Percentiles rank a stretch among this genome's conserved stretches.
These are phyloP conservation scores for Paraconiothyrium brasiliense DNA, from an alignment of 2,329 filamentous ascomycete genomes.

Conservation along the genomic window DNA sequence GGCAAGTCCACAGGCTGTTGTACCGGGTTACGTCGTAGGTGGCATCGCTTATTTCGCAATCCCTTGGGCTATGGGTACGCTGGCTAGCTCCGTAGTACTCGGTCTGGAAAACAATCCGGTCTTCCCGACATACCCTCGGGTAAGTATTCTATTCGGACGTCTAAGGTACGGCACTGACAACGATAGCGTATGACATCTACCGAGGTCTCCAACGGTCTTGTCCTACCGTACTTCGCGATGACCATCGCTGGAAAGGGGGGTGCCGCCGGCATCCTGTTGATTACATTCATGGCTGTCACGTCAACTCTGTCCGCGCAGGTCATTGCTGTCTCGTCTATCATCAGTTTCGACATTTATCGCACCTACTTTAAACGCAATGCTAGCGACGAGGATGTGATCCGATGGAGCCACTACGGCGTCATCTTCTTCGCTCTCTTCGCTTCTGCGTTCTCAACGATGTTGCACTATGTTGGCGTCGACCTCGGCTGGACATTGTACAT, in stretches of 20 bases:
- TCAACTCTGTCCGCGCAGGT: slow-evolving; percentile 63
- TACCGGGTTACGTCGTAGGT: slow-evolving; percentile 62
- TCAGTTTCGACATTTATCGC: slow-evolving; percentile 64
- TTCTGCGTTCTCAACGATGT: slow-evolving; percentile 61
- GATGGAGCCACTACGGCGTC: slow-evolving; percentile 63
- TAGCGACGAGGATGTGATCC: slow-evolving; percentile 60
- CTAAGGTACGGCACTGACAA: slow-evolving; percentile 9
- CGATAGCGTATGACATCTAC: slow-evolving; percentile 46
- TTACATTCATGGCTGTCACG: slow-evolving; percentile 55
- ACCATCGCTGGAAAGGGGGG: slow-evolving; percentile 53
- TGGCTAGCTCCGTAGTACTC: slow-evolving; percentile 60
- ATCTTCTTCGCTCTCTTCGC: slow-evolving; percentile 63
- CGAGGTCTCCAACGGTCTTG: slow-evolving; percentile 50
- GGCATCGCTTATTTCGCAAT: slow-evolving; percentile 65
- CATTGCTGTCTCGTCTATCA: slow-evolving; percentile 63
- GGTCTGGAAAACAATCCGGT: slow-evolving; percentile 58
- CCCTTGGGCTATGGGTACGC: slow-evolving; percentile 63
- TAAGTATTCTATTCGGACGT: slow-evolving; percentile 5
- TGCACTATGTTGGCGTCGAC: slow-evolving; percentile 65
- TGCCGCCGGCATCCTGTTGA: slow-evolving; percentile 48
- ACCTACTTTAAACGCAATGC: slow-evolving; percentile 60
- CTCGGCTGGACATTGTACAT: slow-evolving; percentile 66
- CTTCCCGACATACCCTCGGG: slow-evolving; percentile 63
- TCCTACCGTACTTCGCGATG: slow-evolving; percentile 52
- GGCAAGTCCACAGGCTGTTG: slow-evolving; percentile 55